Evolutionary conservation across 2,329 filamentous ascomycete genomes (phyloP).

Genomic region (Xylaria sp.): DNA sequence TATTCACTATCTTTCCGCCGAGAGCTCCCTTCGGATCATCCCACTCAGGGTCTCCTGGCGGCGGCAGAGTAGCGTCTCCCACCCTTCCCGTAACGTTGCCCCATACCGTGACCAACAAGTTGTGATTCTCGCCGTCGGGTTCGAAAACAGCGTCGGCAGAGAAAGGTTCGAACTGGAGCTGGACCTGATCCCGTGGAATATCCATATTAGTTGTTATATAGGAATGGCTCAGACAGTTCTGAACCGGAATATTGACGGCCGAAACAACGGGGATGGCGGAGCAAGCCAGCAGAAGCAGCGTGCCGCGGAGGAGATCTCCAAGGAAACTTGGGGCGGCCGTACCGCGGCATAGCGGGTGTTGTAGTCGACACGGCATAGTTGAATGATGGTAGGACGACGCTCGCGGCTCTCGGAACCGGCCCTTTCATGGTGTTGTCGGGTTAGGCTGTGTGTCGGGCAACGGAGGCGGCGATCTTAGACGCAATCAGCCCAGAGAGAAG

Average conservation of each 20-base stretch:
- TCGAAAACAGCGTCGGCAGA: conserved; percentile 81
- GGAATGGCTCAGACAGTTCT: conserved; percentile 80
- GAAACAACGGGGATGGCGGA: conserved; percentile 57
- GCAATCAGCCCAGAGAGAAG: conserved; percentile 38
- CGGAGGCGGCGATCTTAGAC: conserved; percentile 30
- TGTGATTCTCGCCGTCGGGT: conserved; percentile 67
- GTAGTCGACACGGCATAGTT: conserved; percentile 29
- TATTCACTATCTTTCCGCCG: conserved; percentile 80
- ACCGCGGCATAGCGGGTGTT: conserved; percentile 18
- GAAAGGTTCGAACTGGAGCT: conserved; percentile 83
- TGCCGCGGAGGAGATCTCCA: conserved; percentile 22
- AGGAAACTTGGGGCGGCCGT: conserved; percentile 18
- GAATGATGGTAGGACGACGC: conserved; percentile 25
- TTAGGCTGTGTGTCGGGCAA: conserved; percentile 10
- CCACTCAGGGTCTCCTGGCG: conserved; percentile 70
- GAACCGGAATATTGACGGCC: conserved; percentile 78
- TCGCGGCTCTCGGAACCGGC: conserved; percentile 28
- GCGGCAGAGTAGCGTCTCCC: conserved; percentile 67
- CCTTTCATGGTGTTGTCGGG: conserved; percentile 46
- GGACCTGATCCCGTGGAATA: conserved; percentile 57
- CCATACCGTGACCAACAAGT: conserved; percentile 82
- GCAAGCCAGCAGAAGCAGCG: conserved; percentile 54
- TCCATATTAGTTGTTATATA: conserved; percentile 60
- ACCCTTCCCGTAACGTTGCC: conserved; percentile 88
- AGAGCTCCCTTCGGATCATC: conserved; percentile 60